These are phyloP conservation scores for Scheffersomyces cryptocercus DNA, from an alignment of 1,139 yeast species.

Conservation along the genomic window DNA sequence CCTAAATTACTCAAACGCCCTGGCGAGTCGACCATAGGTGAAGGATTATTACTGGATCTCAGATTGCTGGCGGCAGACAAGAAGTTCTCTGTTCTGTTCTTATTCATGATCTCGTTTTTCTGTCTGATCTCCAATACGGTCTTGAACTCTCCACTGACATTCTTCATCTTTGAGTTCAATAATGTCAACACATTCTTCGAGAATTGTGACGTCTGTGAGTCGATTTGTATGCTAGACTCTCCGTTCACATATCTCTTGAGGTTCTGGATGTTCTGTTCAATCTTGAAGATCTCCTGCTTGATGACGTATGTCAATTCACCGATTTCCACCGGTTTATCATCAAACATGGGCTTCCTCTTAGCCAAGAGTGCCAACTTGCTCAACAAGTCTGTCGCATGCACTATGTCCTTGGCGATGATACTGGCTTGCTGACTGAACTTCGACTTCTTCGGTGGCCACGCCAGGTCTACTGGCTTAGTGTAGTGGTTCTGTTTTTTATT, in stretches of 20 bases:
- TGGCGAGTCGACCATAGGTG: slow-evolving; percentile 19
- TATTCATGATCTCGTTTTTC: slow-evolving; percentile 76
- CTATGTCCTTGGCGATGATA: slow-evolving; percentile 82
- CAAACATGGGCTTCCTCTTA: slow-evolving; percentile 87
- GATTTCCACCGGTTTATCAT: slow-evolving; percentile 92
- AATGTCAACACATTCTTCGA: slow-evolving; percentile 85
- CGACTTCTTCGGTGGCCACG: slow-evolving; percentile 40
- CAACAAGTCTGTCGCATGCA: slow-evolving; percentile 81
- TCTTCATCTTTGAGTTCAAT: slow-evolving; percentile 84
- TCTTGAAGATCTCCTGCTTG: slow-evolving; percentile 86
- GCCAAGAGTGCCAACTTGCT: slow-evolving; percentile 83
- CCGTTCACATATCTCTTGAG: slow-evolving; percentile 59
- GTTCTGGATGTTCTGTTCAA: slow-evolving; percentile 74
- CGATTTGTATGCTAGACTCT: slow-evolving; percentile 46
- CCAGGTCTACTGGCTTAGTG: slow-evolving; percentile 2
- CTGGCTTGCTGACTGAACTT: slow-evolving; percentile 84
- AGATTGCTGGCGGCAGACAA: slow-evolving; percentile 50
- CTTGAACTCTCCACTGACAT: slow-evolving; percentile 90
- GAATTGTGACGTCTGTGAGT: slow-evolving; percentile 66
- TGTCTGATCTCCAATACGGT: slow-evolving; percentile 86
- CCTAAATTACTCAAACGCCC: slow-evolving; percentile 21
- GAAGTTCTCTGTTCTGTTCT: slow-evolving; percentile 82
- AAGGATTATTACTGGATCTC: slow-evolving; percentile 23
- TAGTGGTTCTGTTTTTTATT: slow-evolving; percentile 36
- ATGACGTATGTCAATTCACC: slow-evolving; percentile 90